Percentiles rank a stretch among this genome's conserved stretches.
phyloP scores from a whole-genome alignment of 169 alveolate species.

The Plasmodium fragile region DNA sequence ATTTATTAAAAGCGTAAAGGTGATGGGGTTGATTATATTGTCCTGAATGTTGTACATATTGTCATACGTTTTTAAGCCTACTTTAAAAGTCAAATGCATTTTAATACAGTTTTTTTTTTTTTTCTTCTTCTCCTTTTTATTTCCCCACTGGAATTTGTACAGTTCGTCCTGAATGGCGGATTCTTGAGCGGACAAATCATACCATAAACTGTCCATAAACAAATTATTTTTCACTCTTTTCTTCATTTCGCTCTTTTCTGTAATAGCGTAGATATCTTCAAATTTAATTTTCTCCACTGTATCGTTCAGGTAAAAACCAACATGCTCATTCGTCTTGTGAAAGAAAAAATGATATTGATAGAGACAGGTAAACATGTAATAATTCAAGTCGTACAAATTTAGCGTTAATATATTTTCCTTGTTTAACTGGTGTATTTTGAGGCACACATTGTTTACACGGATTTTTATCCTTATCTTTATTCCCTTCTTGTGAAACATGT shows the following conservation, averaged over 20 bases:
- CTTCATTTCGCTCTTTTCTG: background rate
- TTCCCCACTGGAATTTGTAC: background rate
- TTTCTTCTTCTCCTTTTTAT: background rate
- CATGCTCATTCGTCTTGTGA: slow-evolving; percentile 25
- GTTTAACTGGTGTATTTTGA: slow-evolving; percentile 62
- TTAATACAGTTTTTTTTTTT: slow-evolving; percentile 18
- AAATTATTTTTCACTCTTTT: slow-evolving; percentile 4
- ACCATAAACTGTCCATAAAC: slow-evolving; percentile 16
- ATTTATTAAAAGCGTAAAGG: slow-evolving; percentile 24
- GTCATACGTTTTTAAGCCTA: slow-evolving; percentile 58
- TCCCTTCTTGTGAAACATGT: slow-evolving; percentile 19
- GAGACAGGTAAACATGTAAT: slow-evolving; percentile 42
- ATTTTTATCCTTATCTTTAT: slow-evolving; percentile 36
- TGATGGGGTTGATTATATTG: slow-evolving; percentile 52
- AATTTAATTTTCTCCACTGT: slow-evolving; percentile 24
- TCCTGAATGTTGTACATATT: slow-evolving; percentile 74
- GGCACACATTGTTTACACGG: slow-evolving; percentile 19
- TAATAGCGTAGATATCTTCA: slow-evolving; percentile 13
- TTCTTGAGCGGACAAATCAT: slow-evolving; percentile 40
- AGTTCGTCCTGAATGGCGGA: background rate
- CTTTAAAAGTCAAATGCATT: slow-evolving; percentile 39
- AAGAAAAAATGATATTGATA: slow-evolving; percentile 52
- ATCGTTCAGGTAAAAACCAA: slow-evolving; percentile 46
- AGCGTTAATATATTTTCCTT: slow-evolving; percentile 66
- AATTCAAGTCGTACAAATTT: slow-evolving; percentile 59